phyloP scores from a whole-genome alignment of 148 eudicot species.

The Cornus suecica region DNA sequence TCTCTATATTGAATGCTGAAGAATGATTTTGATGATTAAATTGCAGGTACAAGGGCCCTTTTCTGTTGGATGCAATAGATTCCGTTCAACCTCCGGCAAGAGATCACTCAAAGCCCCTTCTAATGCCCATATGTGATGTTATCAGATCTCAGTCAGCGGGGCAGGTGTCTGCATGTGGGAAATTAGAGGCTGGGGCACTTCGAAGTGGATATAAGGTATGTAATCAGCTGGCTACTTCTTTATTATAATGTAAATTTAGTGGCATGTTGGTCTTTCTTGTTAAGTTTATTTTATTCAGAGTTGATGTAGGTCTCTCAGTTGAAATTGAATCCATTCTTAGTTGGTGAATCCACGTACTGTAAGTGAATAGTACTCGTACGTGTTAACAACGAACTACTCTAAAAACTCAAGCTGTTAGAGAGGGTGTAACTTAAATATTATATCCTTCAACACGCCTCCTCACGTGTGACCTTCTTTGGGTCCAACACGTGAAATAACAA shows the following conservation, averaged over 20 bases:
- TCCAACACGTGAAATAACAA: too few species aligned
- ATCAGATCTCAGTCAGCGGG: conserved; percentile 68
- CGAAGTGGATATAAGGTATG: conserved; percentile 72
- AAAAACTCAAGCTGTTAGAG: too few species aligned
- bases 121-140: conserved; percentile 93
- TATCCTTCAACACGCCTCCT: too few species aligned
- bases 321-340: too few species aligned
- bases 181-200: conserved; percentile 90
- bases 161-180: conserved; percentile 80
- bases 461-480: too few species aligned
- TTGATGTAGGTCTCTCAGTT: neutral
- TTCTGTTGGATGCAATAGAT: conserved; percentile 78
- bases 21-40: neutral
- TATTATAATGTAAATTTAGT: neutral
- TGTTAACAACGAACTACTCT: too few species aligned
- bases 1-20: neutral
- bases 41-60: conserved; percentile 81
- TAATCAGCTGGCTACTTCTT: neutral
- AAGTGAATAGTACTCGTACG: too few species aligned
- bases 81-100: conserved; percentile 66
- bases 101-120: conserved; percentile 75
- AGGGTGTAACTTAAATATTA: too few species aligned
- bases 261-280: neutral
- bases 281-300: neutral
- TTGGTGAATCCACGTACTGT: too few species aligned